Conservation (phyloP, 495 filamentous ascomycete species). For the Terfezia boudieri region DNA sequence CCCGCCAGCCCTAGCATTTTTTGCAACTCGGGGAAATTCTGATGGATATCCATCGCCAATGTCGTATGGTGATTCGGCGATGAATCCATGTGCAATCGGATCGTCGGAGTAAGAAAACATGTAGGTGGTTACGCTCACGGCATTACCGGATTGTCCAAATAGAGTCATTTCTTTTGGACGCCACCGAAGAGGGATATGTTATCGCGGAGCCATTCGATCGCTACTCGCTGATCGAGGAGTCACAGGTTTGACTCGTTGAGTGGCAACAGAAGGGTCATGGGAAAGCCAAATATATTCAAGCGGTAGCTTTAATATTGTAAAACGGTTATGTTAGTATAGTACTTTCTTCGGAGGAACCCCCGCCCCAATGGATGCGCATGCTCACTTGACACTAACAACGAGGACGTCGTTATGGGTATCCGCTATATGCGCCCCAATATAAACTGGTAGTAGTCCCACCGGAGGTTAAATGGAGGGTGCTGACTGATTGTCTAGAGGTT, state of each 20-base stretch:
- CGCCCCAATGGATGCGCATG: background rate
- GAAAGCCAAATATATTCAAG: slow-evolving; percentile 41
- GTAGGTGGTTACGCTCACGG: background rate
- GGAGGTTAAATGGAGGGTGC: too few species aligned
- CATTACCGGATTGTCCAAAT: slow-evolving; percentile 33
- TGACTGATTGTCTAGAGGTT: too few species aligned
- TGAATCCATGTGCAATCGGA: background rate
- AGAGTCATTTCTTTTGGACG: slow-evolving; percentile 32
- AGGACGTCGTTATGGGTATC: slow-evolving; percentile 28
- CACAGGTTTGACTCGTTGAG: slow-evolving; percentile 28
- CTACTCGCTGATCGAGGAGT: slow-evolving; percentile 43
- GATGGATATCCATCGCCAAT: background rate
- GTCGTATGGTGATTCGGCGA: background rate
- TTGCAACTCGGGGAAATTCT: background rate
- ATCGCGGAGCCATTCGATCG: slow-evolving; percentile 38
- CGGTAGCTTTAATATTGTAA: slow-evolving; percentile 25
- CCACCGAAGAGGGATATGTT: slow-evolving; percentile 50
- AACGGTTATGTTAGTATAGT: background rate
- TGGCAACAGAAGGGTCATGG: slow-evolving; percentile 17
- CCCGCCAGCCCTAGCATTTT: background rate
- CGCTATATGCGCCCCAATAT: slow-evolving; percentile 25
- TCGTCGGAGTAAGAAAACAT: background rate
- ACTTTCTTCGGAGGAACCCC: too few species aligned
- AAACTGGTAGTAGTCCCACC: slow-evolving; percentile 20
- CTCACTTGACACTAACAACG: slow-evolving; percentile 34